Evolutionary conservation across 768 basidiomycete genomes (phyloP), one percentile per base, ranked within the genome.

Genomic region (Gautieria morchelliformis): DNA sequence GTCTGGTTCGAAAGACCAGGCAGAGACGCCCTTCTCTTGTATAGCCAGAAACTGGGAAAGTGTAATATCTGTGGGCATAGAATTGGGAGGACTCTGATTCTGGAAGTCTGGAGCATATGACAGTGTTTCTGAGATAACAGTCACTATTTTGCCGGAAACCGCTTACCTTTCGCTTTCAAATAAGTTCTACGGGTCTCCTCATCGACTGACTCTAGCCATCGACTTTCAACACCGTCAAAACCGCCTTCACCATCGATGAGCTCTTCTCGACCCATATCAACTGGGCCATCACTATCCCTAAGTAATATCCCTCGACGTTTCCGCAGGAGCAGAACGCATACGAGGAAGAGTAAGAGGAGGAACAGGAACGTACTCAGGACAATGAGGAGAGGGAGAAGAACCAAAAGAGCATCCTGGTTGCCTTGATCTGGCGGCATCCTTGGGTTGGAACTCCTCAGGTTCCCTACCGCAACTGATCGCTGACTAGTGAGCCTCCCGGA

Each of bases 1-100:
- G 69, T 98, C 96, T 37, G 96, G 96, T 69, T 99, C 96, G 67
- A 99, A 99, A 40, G 85, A 93, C 96, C 96, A 99, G 17, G 96
- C 96, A 27, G 94, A 95, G 46, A 99, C 95, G 62, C 96, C 96
- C 67, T 99, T 99, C 73, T 99, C 96, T 69, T 99, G 96, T 58
- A 99, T 99, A 27, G 94, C 93, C 20, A 99, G 84, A 72, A 98
- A 98, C 66, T 99, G 96, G 9, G 95, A 95, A 53, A 99, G 77
- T 1, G 95, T 99, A 71, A 99, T 98, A 70, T 99, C 96, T 52
- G 95, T 94, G 22, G 94, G 91, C 45, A 87, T 77, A n/a, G 96
- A 98, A 67, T 95, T 93, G 33, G 96, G 94, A 5, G 89, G 91
- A 70, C 94, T 94, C 68, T 89, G 86, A 24, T 84, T 60, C 66